Conservation (phyloP, 345 rosid genomes). For the Eucalyptus regnans region DNA sequence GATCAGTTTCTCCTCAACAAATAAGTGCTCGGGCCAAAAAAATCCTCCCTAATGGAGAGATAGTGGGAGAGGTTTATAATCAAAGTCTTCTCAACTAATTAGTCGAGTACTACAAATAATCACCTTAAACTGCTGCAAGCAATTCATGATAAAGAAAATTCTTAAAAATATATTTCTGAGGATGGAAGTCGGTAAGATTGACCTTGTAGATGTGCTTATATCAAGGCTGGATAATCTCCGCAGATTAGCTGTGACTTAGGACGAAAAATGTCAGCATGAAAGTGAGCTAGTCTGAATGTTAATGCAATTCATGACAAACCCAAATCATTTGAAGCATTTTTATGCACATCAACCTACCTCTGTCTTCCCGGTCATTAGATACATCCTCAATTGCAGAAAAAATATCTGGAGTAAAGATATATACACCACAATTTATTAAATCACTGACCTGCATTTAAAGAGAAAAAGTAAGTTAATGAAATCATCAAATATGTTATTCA, state of each 20-base stretch:
- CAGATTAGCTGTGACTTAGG: constrained; percentile 15
- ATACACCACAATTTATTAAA: constrained; percentile 78
- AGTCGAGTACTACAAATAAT: background rate
- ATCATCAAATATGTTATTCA: background rate
- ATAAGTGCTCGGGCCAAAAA: no score
- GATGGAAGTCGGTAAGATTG: background rate
- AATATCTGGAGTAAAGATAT: constrained; percentile 54
- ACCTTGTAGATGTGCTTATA: constrained; percentile 9
- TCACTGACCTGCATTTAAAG: constrained; percentile 57
- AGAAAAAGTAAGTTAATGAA: background rate
- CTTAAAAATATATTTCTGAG: background rate
- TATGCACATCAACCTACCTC: constrained; percentile 25
- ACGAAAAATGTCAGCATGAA: background rate
- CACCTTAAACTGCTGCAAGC: background rate
- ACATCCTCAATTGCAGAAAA: constrained; percentile 57
- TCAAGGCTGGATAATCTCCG: constrained; percentile 20
- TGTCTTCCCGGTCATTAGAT: constrained; percentile 33
- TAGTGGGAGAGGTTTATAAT: background rate
- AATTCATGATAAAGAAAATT: background rate
- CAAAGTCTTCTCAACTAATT: background rate
- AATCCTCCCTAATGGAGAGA: no score
- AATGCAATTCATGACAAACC: background rate
- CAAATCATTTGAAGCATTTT: background rate
- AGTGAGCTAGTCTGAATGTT: background rate
- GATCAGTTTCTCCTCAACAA: no score